Conservation (phyloP, 805 yeast genomes). For the Priceomyces fermenticarens region DNA sequence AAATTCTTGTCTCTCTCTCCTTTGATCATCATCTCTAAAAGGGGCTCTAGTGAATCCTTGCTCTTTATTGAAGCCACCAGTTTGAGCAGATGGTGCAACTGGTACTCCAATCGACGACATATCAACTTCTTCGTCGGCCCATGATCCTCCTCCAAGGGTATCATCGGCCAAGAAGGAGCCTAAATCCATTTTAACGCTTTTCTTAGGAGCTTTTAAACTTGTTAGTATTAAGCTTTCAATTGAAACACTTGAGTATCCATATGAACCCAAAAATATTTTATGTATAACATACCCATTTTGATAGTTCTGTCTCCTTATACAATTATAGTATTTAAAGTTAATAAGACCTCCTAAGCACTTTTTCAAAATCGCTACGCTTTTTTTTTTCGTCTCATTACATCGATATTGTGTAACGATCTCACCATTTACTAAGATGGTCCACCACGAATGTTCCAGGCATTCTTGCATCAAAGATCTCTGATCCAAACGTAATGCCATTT, state of each 20-base stretch:
- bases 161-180: conserved; percentile 80
- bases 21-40: conserved; percentile 21
- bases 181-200: conserved; percentile 77
- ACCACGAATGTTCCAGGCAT: too few relatives aligned
- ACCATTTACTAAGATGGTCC: too few relatives aligned
- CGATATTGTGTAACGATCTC: too few relatives aligned
- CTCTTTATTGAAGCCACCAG: conserved; percentile 12
- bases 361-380: background rate
- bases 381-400: background rate
- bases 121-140: conserved; percentile 86
- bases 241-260: background rate
- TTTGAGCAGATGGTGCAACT: conserved; percentile 23
- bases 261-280: background rate
- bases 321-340: background rate
- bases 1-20: conserved; percentile 59
- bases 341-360: background rate
- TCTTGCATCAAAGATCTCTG: too few relatives aligned
- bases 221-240: conserved; percentile 1
- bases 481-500: too few relatives aligned
- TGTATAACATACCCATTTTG: conserved; percentile 9
- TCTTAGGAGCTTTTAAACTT: conserved; percentile 40
- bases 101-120: conserved; percentile 60
- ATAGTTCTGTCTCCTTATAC: conserved; percentile 1
- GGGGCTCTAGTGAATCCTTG: conserved; percentile 3
- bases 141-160: conserved; percentile 66